A percentile compares a stretch with the other conserved stretches of the same genome.
Conservation (phyloP, 345 rosid genomes). For the Geranium brycei region DNA sequence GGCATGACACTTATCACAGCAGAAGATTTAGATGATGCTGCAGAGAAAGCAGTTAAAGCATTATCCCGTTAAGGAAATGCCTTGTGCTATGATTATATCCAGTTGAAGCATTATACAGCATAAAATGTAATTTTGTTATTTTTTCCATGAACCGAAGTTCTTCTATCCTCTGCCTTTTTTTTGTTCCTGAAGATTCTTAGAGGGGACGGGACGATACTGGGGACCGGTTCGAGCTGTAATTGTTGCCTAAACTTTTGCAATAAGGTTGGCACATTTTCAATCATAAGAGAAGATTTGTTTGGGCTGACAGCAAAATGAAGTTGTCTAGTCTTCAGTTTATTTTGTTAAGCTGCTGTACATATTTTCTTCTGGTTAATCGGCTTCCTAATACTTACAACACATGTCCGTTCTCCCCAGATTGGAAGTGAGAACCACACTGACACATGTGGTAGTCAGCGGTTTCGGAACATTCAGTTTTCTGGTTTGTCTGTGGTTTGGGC, state of each 20-base stretch:
- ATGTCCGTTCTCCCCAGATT: too few species aligned
- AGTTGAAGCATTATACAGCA: background rate
- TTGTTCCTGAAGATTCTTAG: background rate
- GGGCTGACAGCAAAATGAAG: background rate
- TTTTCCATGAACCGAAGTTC: background rate
- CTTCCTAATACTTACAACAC: too few species aligned
- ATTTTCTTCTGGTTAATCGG: too few species aligned
- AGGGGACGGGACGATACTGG: too few species aligned
- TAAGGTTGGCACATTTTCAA: slow-evolving; percentile 1
- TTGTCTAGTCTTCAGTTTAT: background rate
- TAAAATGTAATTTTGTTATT: background rate
- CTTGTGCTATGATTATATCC: background rate
- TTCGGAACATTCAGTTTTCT: too few species aligned
- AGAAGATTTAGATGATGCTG: slow-evolving; percentile 95
- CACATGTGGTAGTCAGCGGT: too few species aligned
- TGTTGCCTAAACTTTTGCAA: background rate
- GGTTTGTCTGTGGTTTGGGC: too few species aligned
- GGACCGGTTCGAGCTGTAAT: background rate
- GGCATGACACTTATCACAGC: slow-evolving; percentile 83
- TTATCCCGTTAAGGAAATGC: slow-evolving; percentile 18
- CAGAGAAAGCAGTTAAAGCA: slow-evolving; percentile 87
- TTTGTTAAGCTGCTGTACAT: background rate
- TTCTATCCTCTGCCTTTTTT: too few species aligned
- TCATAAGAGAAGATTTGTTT: background rate
- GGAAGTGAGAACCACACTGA: too few species aligned